Base-by-base conservation (phyloP, 352 stramenopile species). In the Phytopythium boreale region DNA sequence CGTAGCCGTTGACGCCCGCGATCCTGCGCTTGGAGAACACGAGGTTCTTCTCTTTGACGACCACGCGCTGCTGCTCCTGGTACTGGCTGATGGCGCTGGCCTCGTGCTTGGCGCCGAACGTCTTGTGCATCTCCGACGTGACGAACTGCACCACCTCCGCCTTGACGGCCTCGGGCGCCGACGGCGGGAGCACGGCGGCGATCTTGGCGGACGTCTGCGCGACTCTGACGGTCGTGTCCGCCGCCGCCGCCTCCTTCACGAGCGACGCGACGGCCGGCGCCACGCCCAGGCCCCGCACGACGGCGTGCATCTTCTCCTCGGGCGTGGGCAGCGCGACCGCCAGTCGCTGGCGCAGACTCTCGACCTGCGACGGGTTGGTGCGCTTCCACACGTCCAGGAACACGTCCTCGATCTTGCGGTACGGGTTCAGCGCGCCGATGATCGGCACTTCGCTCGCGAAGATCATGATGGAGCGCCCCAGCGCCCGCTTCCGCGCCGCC, bases 381-480 rank as follows among this genome's bases (percentile, higher is more conserved):
- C 87, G 85, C 44, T 83, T 84, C 87, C 87, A 95, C 15, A 87
- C 75, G 59, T 78, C 73, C 24, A 94, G 62, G 61, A 95, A 94
- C 14, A 94, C 79, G 53, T 95, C 85, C 51, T 93, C 87, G 66
- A 95, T 88, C 67, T 87, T 79, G 50, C 87, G 85, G 70, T 87
- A 95, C 59, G 83, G 85, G 64, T 95, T 94, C 59, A 93, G 43
- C 12, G 84, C 87, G 62, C 77, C 86, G 60, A 95, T 84, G 26
- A 94, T 85, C 5, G 87, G 82, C 75, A 95, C 85, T 56, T 95
- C 87, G 70, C 85, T 94, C 56, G 87, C 87, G 67, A 93, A 95
- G 65, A 95, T 64, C 77, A 94, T 81, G 62, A 95, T 90, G 59
- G 64, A 75, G 20, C 66, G 73, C 51, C 52, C 14, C 52, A 43